Evolutionary conservation across 2,329 filamentous ascomycete species (phyloP).

Genomic region (Colletotrichum sp.): DNA sequence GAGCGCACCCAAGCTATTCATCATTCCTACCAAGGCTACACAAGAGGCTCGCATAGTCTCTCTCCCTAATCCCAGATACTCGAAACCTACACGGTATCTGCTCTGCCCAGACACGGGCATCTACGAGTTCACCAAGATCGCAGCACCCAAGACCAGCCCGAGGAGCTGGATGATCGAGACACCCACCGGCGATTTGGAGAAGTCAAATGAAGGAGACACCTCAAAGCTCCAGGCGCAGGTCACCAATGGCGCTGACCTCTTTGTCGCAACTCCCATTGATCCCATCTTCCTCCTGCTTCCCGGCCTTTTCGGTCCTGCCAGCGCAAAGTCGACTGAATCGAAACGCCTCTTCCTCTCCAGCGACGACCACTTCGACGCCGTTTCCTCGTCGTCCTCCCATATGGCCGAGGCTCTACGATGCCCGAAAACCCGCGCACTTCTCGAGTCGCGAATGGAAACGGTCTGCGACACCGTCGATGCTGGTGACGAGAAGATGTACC

Average conservation of each 20-base stretch:
- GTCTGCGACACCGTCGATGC: conserved; percentile 86
- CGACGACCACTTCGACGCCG: conserved; percentile 74
- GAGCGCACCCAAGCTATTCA: conserved; percentile 61
- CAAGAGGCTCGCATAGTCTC: conserved; percentile 63
- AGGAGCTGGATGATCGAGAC: conserved; percentile 67
- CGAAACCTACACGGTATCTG: conserved; percentile 62
- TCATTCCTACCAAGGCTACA: conserved; percentile 62
- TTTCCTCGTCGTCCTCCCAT: conserved; percentile 62
- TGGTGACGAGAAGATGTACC: conserved; percentile 85
- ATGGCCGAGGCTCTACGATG: conserved; percentile 61
- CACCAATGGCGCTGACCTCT: conserved; percentile 74
- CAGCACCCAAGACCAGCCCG: conserved; percentile 56
- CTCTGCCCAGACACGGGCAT: conserved; percentile 66
- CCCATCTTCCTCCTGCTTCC: conserved; percentile 84
- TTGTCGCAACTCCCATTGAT: conserved; percentile 84
- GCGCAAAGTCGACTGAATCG: conserved; percentile 47
- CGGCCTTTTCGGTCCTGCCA: conserved; percentile 57
- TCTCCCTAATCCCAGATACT: conserved; percentile 63
- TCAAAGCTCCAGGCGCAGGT: conserved; percentile 38
- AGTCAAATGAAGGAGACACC: conserved; percentile 19
- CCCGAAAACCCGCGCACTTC: conserved; percentile 48
- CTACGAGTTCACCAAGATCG: conserved; percentile 68
- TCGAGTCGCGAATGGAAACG: conserved; percentile 70
- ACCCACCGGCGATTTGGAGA: conserved; percentile 20
- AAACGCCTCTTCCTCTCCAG: conserved; percentile 72